phyloP scores from a whole-genome alignment of 1,139 yeast species.

The Magnusiomyces suaveolens region DNA sequence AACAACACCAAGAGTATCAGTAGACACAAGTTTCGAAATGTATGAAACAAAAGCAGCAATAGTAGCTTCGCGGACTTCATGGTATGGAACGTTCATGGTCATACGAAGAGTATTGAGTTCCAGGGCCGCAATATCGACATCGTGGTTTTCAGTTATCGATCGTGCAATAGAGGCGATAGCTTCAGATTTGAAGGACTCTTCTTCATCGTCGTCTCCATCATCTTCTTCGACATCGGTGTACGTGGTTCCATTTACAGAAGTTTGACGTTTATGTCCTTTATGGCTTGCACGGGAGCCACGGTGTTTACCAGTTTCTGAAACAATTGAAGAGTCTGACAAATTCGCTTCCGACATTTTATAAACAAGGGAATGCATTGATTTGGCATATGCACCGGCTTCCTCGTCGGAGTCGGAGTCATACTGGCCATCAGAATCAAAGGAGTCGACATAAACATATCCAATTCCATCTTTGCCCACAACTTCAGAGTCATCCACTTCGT shows the following conservation, averaged over 20 bases:
- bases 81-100: constrained; percentile 94
- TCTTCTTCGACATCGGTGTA: constrained; percentile 42
- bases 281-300: constrained; percentile 1
- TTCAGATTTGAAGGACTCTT: constrained; percentile 76
- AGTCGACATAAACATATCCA: constrained; percentile 46
- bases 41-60: constrained; percentile 59
- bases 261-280: constrained; percentile 10
- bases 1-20: constrained; percentile 64
- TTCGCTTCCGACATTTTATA: constrained; percentile 57
- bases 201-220: constrained; percentile 42
- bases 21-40: constrained; percentile 60
- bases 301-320: constrained; percentile 17
- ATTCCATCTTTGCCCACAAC: constrained; percentile 52
- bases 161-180: constrained; percentile 91
- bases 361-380: constrained; percentile 31
- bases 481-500: constrained; percentile 28
- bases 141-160: constrained; percentile 86
- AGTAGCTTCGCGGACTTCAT: constrained; percentile 82
- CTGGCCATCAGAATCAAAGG: constrained; percentile 39
- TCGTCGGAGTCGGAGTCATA: constrained; percentile 35
- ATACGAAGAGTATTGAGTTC: constrained; percentile 90
- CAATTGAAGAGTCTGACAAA: constrained; percentile 70
- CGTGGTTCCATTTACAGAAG: constrained; percentile 19
- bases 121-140: constrained; percentile 80
- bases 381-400: constrained; percentile 19